Evolutionary conservation across 2,329 filamentous ascomycete genomes (phyloP).

Genomic region (Alternaria brassicae): DNA sequence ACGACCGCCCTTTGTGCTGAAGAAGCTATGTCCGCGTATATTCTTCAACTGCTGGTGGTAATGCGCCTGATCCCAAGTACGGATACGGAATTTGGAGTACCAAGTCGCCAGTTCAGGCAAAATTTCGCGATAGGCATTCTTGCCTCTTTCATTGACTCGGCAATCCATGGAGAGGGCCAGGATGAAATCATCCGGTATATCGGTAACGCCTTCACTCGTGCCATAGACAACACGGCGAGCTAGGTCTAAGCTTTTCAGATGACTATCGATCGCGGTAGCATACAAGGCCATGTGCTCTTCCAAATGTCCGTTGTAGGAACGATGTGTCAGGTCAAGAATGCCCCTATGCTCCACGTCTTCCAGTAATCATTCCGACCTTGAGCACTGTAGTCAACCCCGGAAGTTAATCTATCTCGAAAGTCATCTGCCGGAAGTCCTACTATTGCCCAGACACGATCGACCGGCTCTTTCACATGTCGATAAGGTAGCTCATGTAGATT

Average conservation of each 20-base stretch:
- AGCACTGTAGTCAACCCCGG: neutral
- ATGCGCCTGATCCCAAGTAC: neutral
- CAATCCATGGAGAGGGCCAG: rapidly evolving
- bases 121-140: rapidly evolving
- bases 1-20: neutral
- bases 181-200: neutral
- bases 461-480: neutral
- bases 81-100: neutral
- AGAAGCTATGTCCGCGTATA: neutral
- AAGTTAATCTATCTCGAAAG: rapidly evolving
- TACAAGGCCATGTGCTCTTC: neutral
- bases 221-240: neutral
- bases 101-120: neutral
- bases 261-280: rapidly evolving
- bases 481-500: rapidly evolving
- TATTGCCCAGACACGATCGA: neutral
- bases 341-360: neutral
- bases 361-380: neutral
- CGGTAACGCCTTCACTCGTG: neutral
- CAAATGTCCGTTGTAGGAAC: rapidly evolving
- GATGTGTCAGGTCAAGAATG: rapidly evolving
- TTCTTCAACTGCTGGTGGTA: rapidly evolving
- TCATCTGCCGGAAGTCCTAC: neutral
- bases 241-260: neutral
- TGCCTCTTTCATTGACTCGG: rapidly evolving